A percentile compares a stretch with the other conserved stretches of the same genome.
These are phyloP conservation scores for Alternaria arborescens DNA, from an alignment of 2,329 filamentous ascomycete species.

Conservation along the genomic window DNA sequence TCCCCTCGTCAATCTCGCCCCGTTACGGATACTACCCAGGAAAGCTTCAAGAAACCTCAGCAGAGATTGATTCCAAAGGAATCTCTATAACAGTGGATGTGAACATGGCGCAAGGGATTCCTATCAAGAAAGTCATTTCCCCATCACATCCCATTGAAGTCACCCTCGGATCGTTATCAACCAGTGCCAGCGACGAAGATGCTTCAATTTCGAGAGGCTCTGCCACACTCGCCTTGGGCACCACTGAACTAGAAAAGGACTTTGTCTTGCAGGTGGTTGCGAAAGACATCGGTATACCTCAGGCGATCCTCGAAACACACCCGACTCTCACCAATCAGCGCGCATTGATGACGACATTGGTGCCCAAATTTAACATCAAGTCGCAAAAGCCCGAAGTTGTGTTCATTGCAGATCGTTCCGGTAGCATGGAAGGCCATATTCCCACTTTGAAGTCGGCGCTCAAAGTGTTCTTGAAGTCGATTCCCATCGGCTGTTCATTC, in stretches of 20 bases:
- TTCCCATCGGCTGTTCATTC: slow-evolving; percentile 13
- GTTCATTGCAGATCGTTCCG: slow-evolving; percentile 14
- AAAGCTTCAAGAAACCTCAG: neutral
- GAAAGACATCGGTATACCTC: slow-evolving; percentile 12
- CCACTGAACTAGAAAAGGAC: slow-evolving; percentile 2
- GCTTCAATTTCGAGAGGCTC: slow-evolving; percentile 3
- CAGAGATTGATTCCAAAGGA: neutral
- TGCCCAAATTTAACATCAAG: slow-evolving; percentile 15
- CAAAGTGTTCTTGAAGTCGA: slow-evolving; percentile 13
- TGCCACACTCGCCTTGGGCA: slow-evolving; percentile 4
- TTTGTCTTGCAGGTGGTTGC: slow-evolving; percentile 12
- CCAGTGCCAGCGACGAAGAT: neutral
- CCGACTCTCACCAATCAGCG: slow-evolving; percentile 8
- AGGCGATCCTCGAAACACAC: slow-evolving; percentile 11
- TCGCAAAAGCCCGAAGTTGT: slow-evolving; percentile 14
- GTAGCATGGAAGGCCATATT: slow-evolving; percentile 7
- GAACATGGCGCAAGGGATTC: slow-evolving; percentile 1
- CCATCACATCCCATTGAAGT: slow-evolving; percentile 15
- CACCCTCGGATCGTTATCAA: slow-evolving; percentile 9
- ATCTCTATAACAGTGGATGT: slow-evolving; percentile 15
- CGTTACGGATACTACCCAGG: slow-evolving; percentile 8
- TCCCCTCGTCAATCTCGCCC: slow-evolving; percentile 3
- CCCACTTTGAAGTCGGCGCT: slow-evolving; percentile 8
- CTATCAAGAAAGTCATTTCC: slow-evolving; percentile 13
- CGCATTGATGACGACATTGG: slow-evolving; percentile 11